phyloP scores from a whole-genome alignment of 148 eudicot genomes.

The Hydrangea macrophylla region DNA sequence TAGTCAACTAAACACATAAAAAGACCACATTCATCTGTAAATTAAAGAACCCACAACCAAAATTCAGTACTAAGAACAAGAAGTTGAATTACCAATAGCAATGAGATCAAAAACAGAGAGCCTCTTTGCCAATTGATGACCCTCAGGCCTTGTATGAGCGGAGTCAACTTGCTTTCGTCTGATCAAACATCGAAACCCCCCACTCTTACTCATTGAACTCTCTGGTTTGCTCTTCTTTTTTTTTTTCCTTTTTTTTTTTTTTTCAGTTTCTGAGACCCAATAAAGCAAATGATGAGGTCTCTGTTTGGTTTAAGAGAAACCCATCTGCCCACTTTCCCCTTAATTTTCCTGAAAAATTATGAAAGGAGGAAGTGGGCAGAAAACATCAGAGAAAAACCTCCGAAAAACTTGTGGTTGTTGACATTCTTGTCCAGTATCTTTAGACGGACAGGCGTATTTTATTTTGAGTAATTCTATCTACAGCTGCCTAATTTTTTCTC shows the following conservation, averaged over 20 bases:
- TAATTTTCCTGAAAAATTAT: neutral
- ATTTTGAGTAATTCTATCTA: no score
- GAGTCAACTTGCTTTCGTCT: slow-evolving; percentile 38
- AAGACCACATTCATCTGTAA: no score
- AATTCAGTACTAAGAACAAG: neutral
- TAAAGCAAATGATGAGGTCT: neutral
- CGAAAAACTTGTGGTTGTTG: no score
- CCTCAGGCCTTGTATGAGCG: slow-evolving; percentile 3
- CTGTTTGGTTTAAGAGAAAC: neutral
- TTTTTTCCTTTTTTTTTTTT: neutral
- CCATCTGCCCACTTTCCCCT: neutral
- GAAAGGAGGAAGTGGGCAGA: neutral
- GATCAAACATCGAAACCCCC: slow-evolving; percentile 22
- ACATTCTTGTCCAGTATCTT: no score
- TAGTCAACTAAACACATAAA: no score
- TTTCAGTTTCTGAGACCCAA: neutral
- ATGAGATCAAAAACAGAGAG: slow-evolving; percentile 37
- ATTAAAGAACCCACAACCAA: no score
- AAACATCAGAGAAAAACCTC: neutral
- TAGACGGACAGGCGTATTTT: no score
- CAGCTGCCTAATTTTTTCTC: no score
- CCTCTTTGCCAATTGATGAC: slow-evolving; percentile 37
- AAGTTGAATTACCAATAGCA: slow-evolving; percentile 29
- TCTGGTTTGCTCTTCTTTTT: neutral
- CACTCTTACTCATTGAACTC: neutral